A percentile compares a stretch with the other conserved stretches of the same genome.
Conservation (phyloP, 2,329 filamentous ascomycete genomes). For the Aspergillus viridinutans region DNA sequence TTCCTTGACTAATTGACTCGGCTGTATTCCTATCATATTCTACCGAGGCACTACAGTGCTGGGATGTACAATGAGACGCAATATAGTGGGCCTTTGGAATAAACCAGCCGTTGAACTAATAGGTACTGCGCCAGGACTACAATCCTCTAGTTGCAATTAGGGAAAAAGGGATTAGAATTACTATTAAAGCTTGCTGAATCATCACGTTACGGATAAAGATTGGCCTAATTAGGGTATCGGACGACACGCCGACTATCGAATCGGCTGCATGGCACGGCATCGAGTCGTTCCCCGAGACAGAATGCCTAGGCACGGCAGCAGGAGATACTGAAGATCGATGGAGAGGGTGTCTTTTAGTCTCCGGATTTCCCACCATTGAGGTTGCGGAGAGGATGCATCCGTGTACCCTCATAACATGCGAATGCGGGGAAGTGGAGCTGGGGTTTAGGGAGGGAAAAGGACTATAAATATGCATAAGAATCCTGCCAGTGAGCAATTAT, state of each 20-base stretch:
- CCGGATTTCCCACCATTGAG: not conserved
- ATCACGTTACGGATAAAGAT: not conserved
- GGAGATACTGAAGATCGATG: not conserved
- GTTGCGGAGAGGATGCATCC: not conserved
- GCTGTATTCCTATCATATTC: too few relatives aligned
- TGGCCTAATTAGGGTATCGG: not conserved
- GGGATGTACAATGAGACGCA: not conserved
- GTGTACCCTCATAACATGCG: not conserved
- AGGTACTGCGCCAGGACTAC: not conserved
- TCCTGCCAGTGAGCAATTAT: not conserved
- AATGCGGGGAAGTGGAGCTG: not conserved
- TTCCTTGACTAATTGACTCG: not conserved
- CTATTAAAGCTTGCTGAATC: not conserved
- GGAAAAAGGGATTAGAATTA: not conserved
- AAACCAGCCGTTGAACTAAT: not conserved
- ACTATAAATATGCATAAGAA: not conserved
- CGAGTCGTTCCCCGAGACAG: not conserved
- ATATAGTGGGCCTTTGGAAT: too few relatives aligned
- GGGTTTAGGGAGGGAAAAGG: not conserved
- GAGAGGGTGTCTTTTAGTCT: not conserved
- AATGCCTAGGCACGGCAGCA: not conserved
- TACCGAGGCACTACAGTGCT: not conserved
- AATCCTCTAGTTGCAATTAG: not conserved
- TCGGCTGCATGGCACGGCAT: not conserved
- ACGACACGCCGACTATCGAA: too few relatives aligned